These are phyloP conservation scores for Chamaenerion angustifolium DNA, from an alignment of 345 rosid species.

Conservation along the genomic window DNA sequence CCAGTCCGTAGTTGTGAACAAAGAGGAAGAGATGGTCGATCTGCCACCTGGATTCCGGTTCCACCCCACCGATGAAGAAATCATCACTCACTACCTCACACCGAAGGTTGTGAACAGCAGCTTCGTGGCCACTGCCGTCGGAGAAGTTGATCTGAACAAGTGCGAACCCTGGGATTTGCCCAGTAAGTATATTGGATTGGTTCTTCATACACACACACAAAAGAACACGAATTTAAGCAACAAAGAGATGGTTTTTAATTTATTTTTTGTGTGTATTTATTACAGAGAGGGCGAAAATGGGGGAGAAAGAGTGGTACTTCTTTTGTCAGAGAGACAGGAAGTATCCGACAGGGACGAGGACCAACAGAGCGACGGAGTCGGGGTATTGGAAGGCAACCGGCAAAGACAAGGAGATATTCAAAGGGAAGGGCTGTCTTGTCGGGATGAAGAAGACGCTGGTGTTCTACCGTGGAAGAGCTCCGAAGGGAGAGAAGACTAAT, in stretches of 20 bases:
- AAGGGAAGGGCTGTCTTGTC: background rate
- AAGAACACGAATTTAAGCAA: no score
- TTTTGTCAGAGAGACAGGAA: slow-evolving; percentile 2
- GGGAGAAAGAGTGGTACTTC: slow-evolving; percentile 5
- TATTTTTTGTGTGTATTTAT: no score
- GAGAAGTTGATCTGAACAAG: slow-evolving; percentile 1
- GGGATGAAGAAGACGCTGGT: slow-evolving; percentile 4
- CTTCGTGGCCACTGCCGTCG: background rate
- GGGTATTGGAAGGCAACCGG: slow-evolving; percentile 4
- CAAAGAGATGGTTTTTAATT: no score
- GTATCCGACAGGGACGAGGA: background rate
- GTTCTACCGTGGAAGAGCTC: slow-evolving; percentile 2
- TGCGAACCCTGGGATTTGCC: slow-evolving; percentile 2
- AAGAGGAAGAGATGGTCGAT: background rate
- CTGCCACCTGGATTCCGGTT: background rate
- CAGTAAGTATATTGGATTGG: no score
- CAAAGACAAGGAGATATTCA: slow-evolving; percentile 1
- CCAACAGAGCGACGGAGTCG: slow-evolving; percentile 1
- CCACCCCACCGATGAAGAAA: slow-evolving; percentile 3
- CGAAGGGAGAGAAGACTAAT: slow-evolving; percentile 2
- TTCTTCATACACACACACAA: no score
- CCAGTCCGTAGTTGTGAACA: background rate
- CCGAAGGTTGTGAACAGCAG: background rate
- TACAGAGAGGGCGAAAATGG: background rate
- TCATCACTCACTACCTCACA: background rate